A percentile compares a stretch with the other conserved stretches of the same genome.
Evolutionary conservation across 192 early-diverging fungal genomes (phyloP).

Genomic region (Entomortierella parvispora): DNA sequence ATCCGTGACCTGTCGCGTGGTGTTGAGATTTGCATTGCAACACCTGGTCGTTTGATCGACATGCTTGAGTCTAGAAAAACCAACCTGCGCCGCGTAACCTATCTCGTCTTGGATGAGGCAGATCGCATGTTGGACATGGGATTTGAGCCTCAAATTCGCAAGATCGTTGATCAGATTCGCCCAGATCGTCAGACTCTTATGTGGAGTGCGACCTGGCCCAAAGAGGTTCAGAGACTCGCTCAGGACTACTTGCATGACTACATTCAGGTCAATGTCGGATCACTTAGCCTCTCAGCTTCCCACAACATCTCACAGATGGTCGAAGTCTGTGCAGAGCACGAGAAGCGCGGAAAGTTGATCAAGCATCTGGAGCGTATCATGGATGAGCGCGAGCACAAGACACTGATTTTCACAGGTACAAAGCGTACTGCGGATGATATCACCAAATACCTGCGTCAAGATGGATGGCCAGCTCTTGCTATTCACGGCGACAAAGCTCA

Average conservation of each 20-base stretch:
- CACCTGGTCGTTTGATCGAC: slow-evolving; percentile 97
- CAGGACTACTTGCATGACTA: slow-evolving; percentile 91
- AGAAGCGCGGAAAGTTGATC: slow-evolving; percentile 86
- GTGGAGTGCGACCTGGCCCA: slow-evolving; percentile 99
- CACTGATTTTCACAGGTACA: slow-evolving; percentile 94
- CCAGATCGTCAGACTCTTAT: slow-evolving; percentile 98
- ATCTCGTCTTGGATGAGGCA: slow-evolving; percentile 98
- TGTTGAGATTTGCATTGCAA: slow-evolving; percentile 97
- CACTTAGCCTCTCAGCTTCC: slow-evolving; percentile 89
- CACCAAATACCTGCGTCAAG: slow-evolving; percentile 86
- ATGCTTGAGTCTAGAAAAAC: slow-evolving; percentile 91
- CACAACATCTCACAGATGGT: slow-evolving; percentile 93
- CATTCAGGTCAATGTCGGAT: slow-evolving; percentile 98
- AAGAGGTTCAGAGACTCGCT: slow-evolving; percentile 92
- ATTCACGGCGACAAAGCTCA: slow-evolving; percentile 99
- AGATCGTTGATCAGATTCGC: slow-evolving; percentile 96
- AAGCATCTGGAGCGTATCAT: slow-evolving; percentile 86
- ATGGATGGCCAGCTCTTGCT: slow-evolving; percentile 91
- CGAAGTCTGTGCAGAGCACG: slow-evolving; percentile 86
- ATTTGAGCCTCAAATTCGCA: slow-evolving; percentile 98
- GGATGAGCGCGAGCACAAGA: slow-evolving; percentile 88
- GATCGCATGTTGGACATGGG: slow-evolving; percentile 99
- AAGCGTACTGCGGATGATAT: slow-evolving; percentile 94
- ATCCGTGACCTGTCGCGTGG: slow-evolving; percentile 86
- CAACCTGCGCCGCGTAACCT: slow-evolving; percentile 94